Evolutionary conservation across 2,329 filamentous ascomycete genomes (phyloP).

Genomic region (Lecanicillium sp.): DNA sequence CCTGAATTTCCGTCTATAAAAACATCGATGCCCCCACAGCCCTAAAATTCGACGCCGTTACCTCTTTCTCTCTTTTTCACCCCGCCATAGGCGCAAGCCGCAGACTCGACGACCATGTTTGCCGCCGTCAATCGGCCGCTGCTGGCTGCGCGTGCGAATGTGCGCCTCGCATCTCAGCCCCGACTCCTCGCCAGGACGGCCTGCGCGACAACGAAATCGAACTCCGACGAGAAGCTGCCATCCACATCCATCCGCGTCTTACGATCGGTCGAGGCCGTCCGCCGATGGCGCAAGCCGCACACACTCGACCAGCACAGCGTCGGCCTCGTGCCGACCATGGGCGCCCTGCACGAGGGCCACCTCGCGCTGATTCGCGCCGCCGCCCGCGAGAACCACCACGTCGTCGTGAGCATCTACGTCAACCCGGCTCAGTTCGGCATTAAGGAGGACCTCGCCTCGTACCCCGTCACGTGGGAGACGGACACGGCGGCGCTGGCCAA

Average conservation of each 20-base stretch:
- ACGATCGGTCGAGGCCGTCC: constrained; percentile 66
- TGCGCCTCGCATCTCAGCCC: not conserved
- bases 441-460: constrained; percentile 79
- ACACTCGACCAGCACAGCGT: constrained; percentile 63
- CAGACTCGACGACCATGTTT: not conserved
- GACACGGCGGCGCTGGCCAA: constrained; percentile 63
- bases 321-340: constrained; percentile 94
- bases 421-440: constrained; percentile 95
- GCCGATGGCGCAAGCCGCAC: constrained; percentile 62
- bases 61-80: not conserved
- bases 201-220: constrained; percentile 14
- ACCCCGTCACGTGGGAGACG: constrained; percentile 81
- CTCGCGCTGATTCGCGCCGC: constrained; percentile 78
- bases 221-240: constrained; percentile 42
- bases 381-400: constrained; percentile 74
- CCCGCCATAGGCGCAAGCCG: not conserved
- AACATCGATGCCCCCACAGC: constrained; percentile 4
- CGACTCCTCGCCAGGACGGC: constrained; percentile 18
- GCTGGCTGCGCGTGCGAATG: constrained; percentile 9
- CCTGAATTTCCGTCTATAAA: not conserved
- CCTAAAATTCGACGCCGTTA: not conserved
- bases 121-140: not conserved
- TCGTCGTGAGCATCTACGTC: constrained; percentile 89
- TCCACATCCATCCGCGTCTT: constrained; percentile 63
- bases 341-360: constrained; percentile 90